Evolutionary conservation across 2,329 filamentous ascomycete genomes (phyloP).

Genomic region (Pyrenochaeta sp.): DNA sequence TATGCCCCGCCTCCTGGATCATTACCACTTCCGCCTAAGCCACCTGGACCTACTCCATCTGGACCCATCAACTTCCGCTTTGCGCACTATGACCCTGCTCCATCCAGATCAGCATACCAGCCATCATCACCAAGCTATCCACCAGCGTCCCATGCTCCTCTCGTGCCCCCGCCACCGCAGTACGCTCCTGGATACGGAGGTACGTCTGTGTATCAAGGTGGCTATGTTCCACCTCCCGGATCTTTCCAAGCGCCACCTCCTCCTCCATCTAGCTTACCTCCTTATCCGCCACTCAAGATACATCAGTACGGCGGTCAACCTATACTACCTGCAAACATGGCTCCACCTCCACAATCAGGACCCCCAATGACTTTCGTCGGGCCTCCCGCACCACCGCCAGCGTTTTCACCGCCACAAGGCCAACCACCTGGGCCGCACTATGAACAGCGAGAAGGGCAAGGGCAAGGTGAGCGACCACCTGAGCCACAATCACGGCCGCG

Average conservation of each 20-base stretch:
- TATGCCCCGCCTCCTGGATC: slow-evolving; percentile 36
- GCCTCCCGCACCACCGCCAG: slow-evolving; percentile 15
- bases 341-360: slow-evolving; percentile 34
- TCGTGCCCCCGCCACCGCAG: slow-evolving; percentile 51
- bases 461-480: slow-evolving; percentile 20
- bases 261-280: slow-evolving; percentile 29
- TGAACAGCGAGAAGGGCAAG: slow-evolving; percentile 27
- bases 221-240: slow-evolving; percentile 43
- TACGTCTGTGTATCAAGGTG: slow-evolving; percentile 32
- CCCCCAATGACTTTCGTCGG: slow-evolving; percentile 21
- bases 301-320: slow-evolving; percentile 52
- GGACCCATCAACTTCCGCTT: slow-evolving; percentile 44
- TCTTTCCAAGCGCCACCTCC: slow-evolving; percentile 45
- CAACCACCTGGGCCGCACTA: slow-evolving; percentile 27
- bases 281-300: slow-evolving; percentile 46
- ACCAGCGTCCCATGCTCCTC: slow-evolving; percentile 25
- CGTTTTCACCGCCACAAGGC: slow-evolving; percentile 30
- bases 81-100: slow-evolving; percentile 47
- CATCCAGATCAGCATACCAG: slow-evolving; percentile 31
- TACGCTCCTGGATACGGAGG: slow-evolving; percentile 52
- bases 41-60: slow-evolving; percentile 37
- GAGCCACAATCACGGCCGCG: slow-evolving; percentile 38
- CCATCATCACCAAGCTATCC: slow-evolving; percentile 33
- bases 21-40: slow-evolving; percentile 38
- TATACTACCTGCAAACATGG: slow-evolving; percentile 50